These are phyloP conservation scores for Nicotiana rustica DNA, from an alignment of 305 asterid genomes.

Conservation along the genomic window DNA sequence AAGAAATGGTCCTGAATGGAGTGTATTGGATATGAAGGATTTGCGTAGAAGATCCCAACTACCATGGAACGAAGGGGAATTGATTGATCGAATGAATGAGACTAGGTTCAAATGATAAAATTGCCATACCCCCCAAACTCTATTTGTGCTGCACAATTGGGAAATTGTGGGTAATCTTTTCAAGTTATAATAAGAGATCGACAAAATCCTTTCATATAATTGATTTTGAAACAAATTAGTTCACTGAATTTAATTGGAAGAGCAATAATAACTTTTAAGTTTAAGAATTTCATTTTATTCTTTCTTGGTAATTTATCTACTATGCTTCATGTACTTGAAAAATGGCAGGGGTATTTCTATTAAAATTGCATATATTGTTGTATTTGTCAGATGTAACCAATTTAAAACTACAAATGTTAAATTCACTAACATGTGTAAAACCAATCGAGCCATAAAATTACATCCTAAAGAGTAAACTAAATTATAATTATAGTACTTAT, in stretches of 20 bases:
- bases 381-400: neutral
- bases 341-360: neutral
- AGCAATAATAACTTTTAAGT: neutral
- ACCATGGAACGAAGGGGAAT: neutral
- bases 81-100: neutral
- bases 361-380: neutral
- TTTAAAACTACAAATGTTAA: neutral
- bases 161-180: slow-evolving; percentile 1
- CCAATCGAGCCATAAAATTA: neutral
- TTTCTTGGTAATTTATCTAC: neutral
- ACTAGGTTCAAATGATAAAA: neutral
- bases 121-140: neutral
- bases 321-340: neutral
- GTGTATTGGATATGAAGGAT: neutral
- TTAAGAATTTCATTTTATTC: neutral
- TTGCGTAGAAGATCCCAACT: neutral
- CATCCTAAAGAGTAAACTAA: neutral
- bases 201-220: neutral
- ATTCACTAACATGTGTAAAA: neutral
- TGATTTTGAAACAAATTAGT: slow-evolving; percentile 1
- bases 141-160: neutral
- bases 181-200: neutral
- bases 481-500: neutral
- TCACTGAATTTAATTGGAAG: neutral
- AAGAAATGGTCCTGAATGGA: neutral